Base-by-base conservation (phyloP, 176 grass and related monocot genomes). In the Poa annua region DNA sequence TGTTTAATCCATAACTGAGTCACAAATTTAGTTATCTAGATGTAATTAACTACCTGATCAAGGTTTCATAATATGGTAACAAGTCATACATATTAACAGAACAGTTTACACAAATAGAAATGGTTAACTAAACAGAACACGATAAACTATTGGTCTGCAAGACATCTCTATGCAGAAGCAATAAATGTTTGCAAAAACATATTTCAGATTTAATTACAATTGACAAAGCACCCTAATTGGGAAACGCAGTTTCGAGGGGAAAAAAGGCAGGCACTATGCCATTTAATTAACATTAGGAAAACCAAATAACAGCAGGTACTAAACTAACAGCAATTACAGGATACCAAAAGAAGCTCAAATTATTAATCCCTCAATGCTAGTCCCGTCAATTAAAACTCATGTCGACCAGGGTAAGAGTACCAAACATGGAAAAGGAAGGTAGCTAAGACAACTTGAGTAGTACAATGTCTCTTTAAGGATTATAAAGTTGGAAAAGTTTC, bases 81-180 rank as follows among this genome's bases (percentile, higher is more conserved):
- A 59, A 7, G 53, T 13, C 32, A 68, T 53, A 39, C 33, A 80
- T 19, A 56, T 26, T 66, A 55, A 26, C n/a, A 17, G 13, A 38
- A n/a, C 33, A 53, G 45, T 15, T 63, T 15, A 53, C 39, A 76
- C 11, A 67, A 69, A 88, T 14, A 25, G 50, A 83, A 83, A 65
- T 0, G 6, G 9, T 11, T 84, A 77, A 63, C 64, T n/a, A 1
- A 63, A 70, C 19, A 60, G 26, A 71, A 68, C 3, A 47, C 19
- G 14, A 4, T 3, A 22, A 84, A 82, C 68, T 15, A 12, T 68
- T 60, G 16, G 11, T 42, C 47, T 21, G 3, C 17, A 75, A 62
- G 74, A 33, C 29, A 16, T 32, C 47, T 25, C 8, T 25, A 64
- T 26, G 20, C 79, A 62, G 45, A 80, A 10, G 39, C 29, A 4